Conservation (phyloP, 2,329 filamentous ascomycete genomes). For the Trichoderma sp. region DNA sequence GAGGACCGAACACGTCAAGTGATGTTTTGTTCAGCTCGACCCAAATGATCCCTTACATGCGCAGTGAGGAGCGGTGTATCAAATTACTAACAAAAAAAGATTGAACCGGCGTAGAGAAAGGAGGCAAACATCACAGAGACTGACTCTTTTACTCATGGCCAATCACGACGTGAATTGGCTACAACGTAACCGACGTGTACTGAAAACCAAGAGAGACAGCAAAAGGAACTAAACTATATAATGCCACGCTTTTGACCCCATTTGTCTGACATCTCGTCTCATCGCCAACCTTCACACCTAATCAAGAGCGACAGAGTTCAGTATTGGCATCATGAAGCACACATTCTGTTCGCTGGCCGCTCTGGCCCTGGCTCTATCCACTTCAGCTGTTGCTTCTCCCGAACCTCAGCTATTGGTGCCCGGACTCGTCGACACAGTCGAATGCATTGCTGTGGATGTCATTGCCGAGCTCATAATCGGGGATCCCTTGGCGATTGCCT, state of each 20-base stretch:
- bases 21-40: neutral
- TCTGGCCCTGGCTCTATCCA: neutral
- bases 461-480: conserved; percentile 1
- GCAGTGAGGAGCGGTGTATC: neutral
- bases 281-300: too few relatives aligned
- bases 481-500: conserved; percentile 3
- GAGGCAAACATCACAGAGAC: neutral
- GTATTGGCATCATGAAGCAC: conserved; percentile 9
- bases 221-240: conserved; percentile 4
- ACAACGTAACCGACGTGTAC: neutral
- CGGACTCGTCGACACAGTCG: neutral
- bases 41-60: neutral
- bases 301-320: neutral
- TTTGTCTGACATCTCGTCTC: neutral
- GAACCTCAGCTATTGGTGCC: conserved; percentile 2
- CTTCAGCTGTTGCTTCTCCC: conserved; percentile 3
- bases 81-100: neutral
- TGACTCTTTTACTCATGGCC: neutral
- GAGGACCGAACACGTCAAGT: neutral
- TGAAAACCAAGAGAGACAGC: neutral
- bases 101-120: neutral
- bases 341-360: neutral
- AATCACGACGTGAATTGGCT: neutral
- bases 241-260: neutral
- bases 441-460: conserved; percentile 5